Base-by-base conservation (phyloP, 208 protist species). In the Leishmania lainsoni region DNA sequence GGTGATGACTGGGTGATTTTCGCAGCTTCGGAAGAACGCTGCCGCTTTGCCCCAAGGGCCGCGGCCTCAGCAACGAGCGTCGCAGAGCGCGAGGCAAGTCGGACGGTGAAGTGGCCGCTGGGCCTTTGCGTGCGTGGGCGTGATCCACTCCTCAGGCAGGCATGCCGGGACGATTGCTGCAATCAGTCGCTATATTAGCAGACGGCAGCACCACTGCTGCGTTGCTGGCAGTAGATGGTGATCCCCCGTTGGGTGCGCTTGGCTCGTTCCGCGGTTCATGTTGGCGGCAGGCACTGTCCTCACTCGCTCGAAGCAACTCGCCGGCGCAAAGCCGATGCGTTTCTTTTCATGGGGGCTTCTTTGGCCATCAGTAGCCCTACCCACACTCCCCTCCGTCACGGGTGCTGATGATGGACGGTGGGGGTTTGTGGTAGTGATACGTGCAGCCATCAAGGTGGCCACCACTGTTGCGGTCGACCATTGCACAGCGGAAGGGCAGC, bases 241-340 rank as follows among this genome's bases (percentile, higher is more conserved):
- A 1, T 20, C 39, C 39, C 45, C 69, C 26, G 2, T 10, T 45
- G 26, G 69, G 10, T n/a, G 45, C 26, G 10, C 32, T 32, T 73
- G 5, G 51, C 69, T 73, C 48, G 12, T 73, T 9, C 56, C 35
- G 39, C 83, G 75, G 48, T 88, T 88, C 20, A 61, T 32, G 66
- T 88, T 88, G 32, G 77, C n/a, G 35, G 84, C 84, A 14, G 84
- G 49, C 45, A 88, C 84, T 1, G 71, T 32, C 26, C 73, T 81
- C 9, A 88, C 72, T 4, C 66, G 68, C 39, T 81, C 68, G 22
- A 88, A 72, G 12, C n/a, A 71, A 17, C 22, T 16, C 22, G 10
- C 77, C 3, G 76, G 73, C 12, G 71, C 81, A 74, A 89, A 89
- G 5, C 49, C 84, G 65, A 89, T 83, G 54, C 54, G 77, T 52